phyloP scores from a whole-genome alignment of 345 rosid genomes.

The Linum lewisii region DNA sequence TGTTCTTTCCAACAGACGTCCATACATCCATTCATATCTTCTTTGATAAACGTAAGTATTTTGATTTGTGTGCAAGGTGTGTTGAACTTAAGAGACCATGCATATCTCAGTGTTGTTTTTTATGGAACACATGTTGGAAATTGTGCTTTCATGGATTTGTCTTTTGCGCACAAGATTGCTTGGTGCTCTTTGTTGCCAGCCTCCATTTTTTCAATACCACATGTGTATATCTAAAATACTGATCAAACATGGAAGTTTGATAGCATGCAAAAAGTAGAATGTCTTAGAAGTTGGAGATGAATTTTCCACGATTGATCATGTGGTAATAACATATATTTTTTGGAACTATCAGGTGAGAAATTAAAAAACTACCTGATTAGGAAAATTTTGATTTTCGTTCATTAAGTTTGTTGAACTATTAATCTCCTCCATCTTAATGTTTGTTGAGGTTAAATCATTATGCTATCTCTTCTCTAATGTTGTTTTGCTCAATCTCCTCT shows the following conservation, averaged over 20 bases:
- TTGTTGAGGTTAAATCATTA: conserved; percentile 3
- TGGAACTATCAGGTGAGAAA: too few species aligned
- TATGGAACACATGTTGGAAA: background rate
- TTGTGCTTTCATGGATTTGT: background rate
- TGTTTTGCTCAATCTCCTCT: background rate
- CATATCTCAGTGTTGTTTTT: background rate
- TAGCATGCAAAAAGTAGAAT: background rate
- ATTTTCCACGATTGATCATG: background rate
- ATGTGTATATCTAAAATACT: background rate
- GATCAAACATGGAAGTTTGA: background rate
- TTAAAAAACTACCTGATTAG: too few species aligned
- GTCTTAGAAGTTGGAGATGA: background rate
- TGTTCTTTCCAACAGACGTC: conserved; percentile 50
- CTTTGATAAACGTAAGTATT: conserved; percentile 44
- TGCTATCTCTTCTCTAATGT: background rate
- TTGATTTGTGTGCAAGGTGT: background rate
- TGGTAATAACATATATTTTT: too few species aligned
- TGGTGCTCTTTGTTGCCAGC: background rate
- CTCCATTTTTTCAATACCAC: background rate
- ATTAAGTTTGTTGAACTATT: background rate
- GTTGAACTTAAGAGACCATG: background rate
- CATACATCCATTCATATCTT: conserved; percentile 49
- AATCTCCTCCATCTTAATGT: background rate
- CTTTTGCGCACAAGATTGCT: background rate
- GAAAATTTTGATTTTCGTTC: too few species aligned